Conservation (phyloP, 2,329 filamentous ascomycete genomes). For the Exutisphaerella laricina region DNA sequence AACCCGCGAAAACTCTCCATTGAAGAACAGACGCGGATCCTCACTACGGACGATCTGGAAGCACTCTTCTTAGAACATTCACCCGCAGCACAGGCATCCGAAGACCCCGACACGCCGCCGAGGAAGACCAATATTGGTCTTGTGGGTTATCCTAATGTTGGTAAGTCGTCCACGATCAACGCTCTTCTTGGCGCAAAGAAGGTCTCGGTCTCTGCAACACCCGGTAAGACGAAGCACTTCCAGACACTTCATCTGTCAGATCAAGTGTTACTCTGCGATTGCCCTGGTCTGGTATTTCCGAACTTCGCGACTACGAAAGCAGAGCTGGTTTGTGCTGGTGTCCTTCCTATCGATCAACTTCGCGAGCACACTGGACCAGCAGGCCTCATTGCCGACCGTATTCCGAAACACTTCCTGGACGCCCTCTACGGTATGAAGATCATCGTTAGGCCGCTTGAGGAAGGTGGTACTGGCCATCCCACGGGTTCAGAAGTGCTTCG, state of each 20-base stretch:
- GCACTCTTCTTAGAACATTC: slow-evolving; percentile 76
- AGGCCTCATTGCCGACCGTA: slow-evolving; percentile 72
- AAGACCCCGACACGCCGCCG: slow-evolving; percentile 44
- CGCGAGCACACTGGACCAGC: slow-evolving; percentile 87
- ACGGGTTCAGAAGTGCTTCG: slow-evolving; percentile 79
- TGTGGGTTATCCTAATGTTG: slow-evolving; percentile 97
- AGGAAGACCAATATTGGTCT: slow-evolving; percentile 83
- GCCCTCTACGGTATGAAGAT: slow-evolving; percentile 93
- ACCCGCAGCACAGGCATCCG: slow-evolving; percentile 46
- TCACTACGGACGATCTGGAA: slow-evolving; percentile 91
- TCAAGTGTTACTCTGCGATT: slow-evolving; percentile 89
- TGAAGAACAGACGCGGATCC: slow-evolving; percentile 58
- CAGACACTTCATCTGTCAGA: slow-evolving; percentile 94
- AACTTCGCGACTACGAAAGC: slow-evolving; percentile 97
- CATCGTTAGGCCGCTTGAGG: slow-evolving; percentile 69
- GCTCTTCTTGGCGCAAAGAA: slow-evolving; percentile 98
- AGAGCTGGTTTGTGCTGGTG: slow-evolving; percentile 89
- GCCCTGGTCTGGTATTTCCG: slow-evolving; percentile 95
- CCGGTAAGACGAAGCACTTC: slow-evolving; percentile 98
- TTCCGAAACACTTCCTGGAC: slow-evolving; percentile 84
- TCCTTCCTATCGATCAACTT: slow-evolving; percentile 93
- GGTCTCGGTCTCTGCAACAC: slow-evolving; percentile 94
- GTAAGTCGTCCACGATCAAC: slow-evolving; percentile 99
- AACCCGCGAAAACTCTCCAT: slow-evolving; percentile 32
- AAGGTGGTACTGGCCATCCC: slow-evolving; percentile 83